Evolutionary conservation across 257 asterid species (phyloP).

Genomic region (Forsythia viridissima): DNA sequence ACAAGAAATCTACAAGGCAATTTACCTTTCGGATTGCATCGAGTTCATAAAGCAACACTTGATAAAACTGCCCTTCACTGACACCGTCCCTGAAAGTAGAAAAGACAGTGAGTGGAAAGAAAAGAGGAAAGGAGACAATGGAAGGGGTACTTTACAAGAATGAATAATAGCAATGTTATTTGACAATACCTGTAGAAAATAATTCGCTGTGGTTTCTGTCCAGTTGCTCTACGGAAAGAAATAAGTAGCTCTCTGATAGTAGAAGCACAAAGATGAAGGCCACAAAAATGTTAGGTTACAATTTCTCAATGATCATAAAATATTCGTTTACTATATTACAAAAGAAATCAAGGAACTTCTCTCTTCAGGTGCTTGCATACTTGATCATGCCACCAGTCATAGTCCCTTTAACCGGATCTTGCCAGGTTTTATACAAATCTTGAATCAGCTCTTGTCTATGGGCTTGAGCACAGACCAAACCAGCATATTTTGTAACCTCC

Average conservation of each 20-base stretch:
- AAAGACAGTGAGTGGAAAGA: not conserved
- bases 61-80: conserved; percentile 96
- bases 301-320: not conserved
- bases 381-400: conserved; percentile 94
- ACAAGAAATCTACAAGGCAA: not conserved
- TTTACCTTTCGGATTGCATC: conserved; percentile 90
- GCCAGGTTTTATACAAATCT: conserved; percentile 84
- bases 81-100: conserved; percentile 75
- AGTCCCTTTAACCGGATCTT: conserved; percentile 78
- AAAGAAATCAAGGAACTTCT: not conserved
- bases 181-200: conserved; percentile 15
- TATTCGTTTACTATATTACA: too few species aligned
- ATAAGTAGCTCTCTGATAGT: conserved; percentile 77
- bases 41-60: conserved; percentile 85
- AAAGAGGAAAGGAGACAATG: not conserved
- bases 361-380: conserved; percentile 36
- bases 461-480: conserved; percentile 95
- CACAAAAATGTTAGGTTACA: not conserved
- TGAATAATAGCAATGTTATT: not conserved
- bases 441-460: conserved; percentile 94
- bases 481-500: conserved; percentile 88
- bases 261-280: conserved; percentile 6
- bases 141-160: not conserved
- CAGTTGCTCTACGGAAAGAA: conserved; percentile 24
- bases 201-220: conserved; percentile 23